Percentiles rank a stretch among this genome's conserved stretches.
These are phyloP conservation scores for Cladosporium austrohemisphaericum DNA, from an alignment of 2,329 filamentous ascomycete genomes.

Conservation along the genomic window DNA sequence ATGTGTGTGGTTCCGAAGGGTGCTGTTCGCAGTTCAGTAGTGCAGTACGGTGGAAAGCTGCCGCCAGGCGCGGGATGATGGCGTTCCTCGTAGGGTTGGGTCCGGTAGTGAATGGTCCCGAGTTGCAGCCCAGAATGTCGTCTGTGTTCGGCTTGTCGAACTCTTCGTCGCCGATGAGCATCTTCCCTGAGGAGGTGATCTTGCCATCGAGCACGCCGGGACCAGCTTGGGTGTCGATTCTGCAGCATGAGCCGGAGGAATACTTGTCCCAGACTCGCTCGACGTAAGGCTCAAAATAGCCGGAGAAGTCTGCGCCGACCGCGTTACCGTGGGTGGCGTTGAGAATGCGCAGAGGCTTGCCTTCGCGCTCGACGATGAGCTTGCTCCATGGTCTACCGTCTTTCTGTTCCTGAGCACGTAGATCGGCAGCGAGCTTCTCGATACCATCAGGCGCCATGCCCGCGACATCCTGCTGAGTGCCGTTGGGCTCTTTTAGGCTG, in stretches of 20 bases:
- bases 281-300: conserved; percentile 53
- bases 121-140: conserved; percentile 67
- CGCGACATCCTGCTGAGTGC: conserved; percentile 47
- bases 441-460: conserved; percentile 60
- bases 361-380: conserved; percentile 47
- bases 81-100: conserved; percentile 48
- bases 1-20: conserved; percentile 35
- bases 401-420: conserved; percentile 52
- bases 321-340: conserved; percentile 48
- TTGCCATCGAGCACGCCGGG: conserved; percentile 52
- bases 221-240: conserved; percentile 63
- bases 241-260: conserved; percentile 38
- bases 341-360: conserved; percentile 41
- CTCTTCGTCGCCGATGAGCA: conserved; percentile 45
- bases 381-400: conserved; percentile 64
- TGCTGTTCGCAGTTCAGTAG: conserved; percentile 48
- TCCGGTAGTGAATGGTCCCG: conserved; percentile 56
- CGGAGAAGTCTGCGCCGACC: conserved; percentile 47
- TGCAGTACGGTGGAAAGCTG: conserved; percentile 73
- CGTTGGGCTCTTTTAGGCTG: conserved; percentile 36
- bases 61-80: conserved; percentile 70
- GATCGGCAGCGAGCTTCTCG: conserved; percentile 50
- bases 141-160: conserved; percentile 58
- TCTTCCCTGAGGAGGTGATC: conserved; percentile 38
- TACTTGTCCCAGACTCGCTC: conserved; percentile 53